These are phyloP conservation scores for Fistulifera solaris DNA, from an alignment of 108 stramenopile genomes.

Conservation along the genomic window DNA sequence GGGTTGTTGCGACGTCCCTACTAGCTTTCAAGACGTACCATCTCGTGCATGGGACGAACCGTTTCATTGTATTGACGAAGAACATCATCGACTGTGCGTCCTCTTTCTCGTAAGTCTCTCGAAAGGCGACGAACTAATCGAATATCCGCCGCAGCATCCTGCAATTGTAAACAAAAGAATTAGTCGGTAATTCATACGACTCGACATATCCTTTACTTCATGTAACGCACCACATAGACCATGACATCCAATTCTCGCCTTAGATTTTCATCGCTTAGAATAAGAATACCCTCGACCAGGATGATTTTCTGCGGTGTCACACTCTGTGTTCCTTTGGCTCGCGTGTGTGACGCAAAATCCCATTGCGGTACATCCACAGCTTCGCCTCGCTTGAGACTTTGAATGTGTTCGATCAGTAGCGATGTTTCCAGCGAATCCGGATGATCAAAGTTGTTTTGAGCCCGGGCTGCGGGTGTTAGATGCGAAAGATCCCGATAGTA, in stretches of 20 bases:
- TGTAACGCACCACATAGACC: conserved; percentile 80
- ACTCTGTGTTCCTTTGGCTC: conserved; percentile 46
- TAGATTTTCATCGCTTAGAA: conserved; percentile 70
- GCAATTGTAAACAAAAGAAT: background rate
- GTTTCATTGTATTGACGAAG: conserved; percentile 73
- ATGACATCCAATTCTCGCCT: conserved; percentile 80
- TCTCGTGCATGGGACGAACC: conserved; percentile 91
- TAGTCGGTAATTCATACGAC: conserved; percentile 2
- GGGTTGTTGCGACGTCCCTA: too few species aligned
- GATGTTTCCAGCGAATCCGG: conserved; percentile 89
- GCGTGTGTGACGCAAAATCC: conserved; percentile 80
- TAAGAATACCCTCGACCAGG: conserved; percentile 89
- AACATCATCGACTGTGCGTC: conserved; percentile 67
- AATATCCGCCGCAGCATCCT: conserved; percentile 57
- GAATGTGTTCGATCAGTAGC: conserved; percentile 75
- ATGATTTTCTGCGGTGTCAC: conserved; percentile 62
- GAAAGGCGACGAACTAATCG: conserved; percentile 22
- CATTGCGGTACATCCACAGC: conserved; percentile 78
- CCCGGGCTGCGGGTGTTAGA: conserved; percentile 63
- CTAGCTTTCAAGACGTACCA: too few species aligned
- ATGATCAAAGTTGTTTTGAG: conserved; percentile 88
- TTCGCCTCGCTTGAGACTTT: conserved; percentile 51
- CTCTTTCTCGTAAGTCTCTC: conserved; percentile 81
- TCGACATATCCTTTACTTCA: background rate
- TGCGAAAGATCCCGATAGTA: conserved; percentile 74